Conservation (phyloP, 2,329 filamentous ascomycete species). For the Cladosporium austrohemisphaericum region DNA sequence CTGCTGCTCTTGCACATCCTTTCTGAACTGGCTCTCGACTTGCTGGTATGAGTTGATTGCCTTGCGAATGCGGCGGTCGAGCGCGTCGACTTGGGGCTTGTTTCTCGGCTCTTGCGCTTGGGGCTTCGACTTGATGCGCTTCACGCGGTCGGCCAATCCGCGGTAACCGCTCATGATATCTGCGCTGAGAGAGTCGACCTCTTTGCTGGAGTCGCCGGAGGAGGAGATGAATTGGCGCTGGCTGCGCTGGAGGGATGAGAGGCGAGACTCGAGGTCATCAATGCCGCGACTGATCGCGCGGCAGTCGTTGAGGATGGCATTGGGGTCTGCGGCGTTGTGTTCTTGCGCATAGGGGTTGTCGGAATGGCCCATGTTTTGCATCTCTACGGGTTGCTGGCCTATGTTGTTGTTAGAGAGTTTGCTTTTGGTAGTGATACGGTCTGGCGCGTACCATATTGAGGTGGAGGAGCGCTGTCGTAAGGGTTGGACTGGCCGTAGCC, state of each 20-base stretch:
- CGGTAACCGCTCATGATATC: slow-evolving; percentile 84
- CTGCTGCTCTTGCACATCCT: slow-evolving; percentile 77
- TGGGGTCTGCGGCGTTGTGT: slow-evolving; percentile 54
- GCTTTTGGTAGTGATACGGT: neutral
- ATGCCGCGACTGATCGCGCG: slow-evolving; percentile 75
- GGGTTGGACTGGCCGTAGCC: slow-evolving; percentile 56
- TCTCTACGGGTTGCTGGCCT: slow-evolving; percentile 54
- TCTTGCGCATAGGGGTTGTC: slow-evolving; percentile 24
- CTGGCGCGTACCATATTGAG: slow-evolving; percentile 27
- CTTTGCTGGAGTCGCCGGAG: slow-evolving; percentile 58
- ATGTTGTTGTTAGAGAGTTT: neutral
- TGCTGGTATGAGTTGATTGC: slow-evolving; percentile 80
- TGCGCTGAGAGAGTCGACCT: slow-evolving; percentile 69
- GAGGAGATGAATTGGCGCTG: slow-evolving; percentile 69
- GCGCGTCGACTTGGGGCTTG: slow-evolving; percentile 72
- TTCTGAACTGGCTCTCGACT: slow-evolving; percentile 74
- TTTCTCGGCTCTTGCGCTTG: slow-evolving; percentile 72
- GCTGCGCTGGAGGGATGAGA: slow-evolving; percentile 66
- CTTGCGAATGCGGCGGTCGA: slow-evolving; percentile 74
- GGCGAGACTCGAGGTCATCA: slow-evolving; percentile 66
- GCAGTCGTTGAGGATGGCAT: slow-evolving; percentile 80
- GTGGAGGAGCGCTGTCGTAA: slow-evolving; percentile 39
- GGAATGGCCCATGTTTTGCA: slow-evolving; percentile 59
- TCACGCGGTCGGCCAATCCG: slow-evolving; percentile 72
- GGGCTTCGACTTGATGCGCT: slow-evolving; percentile 72